Base-by-base conservation (phyloP, 2,329 filamentous ascomycete genomes). In the Paecilomyces dactylethromorphus region DNA sequence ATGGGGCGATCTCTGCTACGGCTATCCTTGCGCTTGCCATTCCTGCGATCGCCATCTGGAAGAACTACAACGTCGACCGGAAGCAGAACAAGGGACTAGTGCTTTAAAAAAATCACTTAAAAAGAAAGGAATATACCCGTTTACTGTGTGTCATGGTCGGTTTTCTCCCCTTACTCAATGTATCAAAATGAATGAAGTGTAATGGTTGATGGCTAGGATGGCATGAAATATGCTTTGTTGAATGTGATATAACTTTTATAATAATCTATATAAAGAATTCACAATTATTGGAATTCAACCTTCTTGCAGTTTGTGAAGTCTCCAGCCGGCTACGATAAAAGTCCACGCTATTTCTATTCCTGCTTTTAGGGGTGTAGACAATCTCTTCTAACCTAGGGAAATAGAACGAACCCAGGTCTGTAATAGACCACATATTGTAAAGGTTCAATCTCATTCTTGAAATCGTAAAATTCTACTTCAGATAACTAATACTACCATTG, bases 21-120 rank as follows among this genome's bases (percentile, higher is more conserved):
- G 64, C 63, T 5, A 62, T 76, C 26, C 58, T 75, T 39, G 65
- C 65, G 6, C 62, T 76, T 49, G 68, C 58, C 3, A 66, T 76
- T 56, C 74, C 73, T 35, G 62, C 65, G 13, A 69, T 76, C 57
- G 66, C 67, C 2, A 64, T 73, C 18, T 76, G 74, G 74, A 75
- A 73, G 66, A 73, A 76, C 63, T 72, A 72, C 60, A 68, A 68
- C 24, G 69, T 75, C 21, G 69, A 75, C 60, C 70, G 69, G 65
- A 70, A 72, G 61, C 74, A 76, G 66, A 73, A 73, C 64, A 76
- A 74, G 66, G 74, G 74, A 56, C 64, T 59, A 49, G 60, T 71
- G 3, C 56, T 71, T 5, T 70, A 59, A 29, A 39, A 57, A 56
- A 57, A 55, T 12, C 12, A 59, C 13, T 45, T 18, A 18, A 45